Conservation (phyloP, 768 basidiomycete genomes). For the Cyathus striatus region DNA sequence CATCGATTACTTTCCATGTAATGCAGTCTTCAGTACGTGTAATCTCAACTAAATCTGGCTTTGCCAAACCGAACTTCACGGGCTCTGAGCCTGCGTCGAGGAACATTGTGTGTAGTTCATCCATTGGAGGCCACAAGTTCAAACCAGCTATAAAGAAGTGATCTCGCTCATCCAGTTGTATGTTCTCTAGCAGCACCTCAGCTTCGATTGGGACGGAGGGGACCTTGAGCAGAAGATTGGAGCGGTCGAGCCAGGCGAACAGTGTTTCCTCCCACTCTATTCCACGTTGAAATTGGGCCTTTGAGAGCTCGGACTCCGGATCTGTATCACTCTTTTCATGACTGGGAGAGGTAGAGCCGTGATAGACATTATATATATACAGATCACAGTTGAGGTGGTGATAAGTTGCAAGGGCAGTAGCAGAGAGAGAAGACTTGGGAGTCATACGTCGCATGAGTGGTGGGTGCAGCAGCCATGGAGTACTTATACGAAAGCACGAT, state of each 20-base stretch:
- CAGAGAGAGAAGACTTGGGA: slow-evolving; percentile 38
- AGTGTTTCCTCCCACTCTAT: slow-evolving; percentile 38
- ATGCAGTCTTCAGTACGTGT: slow-evolving; percentile 23
- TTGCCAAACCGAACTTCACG: slow-evolving; percentile 38
- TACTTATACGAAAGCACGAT: slow-evolving; percentile 3
- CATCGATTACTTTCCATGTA: slow-evolving; percentile 45
- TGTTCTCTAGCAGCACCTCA: slow-evolving; percentile 29
- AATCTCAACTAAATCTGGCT: slow-evolving; percentile 46
- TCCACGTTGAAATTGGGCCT: slow-evolving; percentile 38
- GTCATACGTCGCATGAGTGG: slow-evolving; percentile 19
- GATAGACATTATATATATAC: slow-evolving; percentile 39
- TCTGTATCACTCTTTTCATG: slow-evolving; percentile 1
- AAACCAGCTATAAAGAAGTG: slow-evolving; percentile 43
- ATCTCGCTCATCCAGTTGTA: slow-evolving; percentile 34
- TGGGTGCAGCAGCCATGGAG: slow-evolving; percentile 1
- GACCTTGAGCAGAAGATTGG: slow-evolving; percentile 34
- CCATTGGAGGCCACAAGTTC: slow-evolving; percentile 36
- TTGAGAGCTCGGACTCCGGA: slow-evolving; percentile 22
- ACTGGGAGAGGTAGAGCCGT: slow-evolving; percentile 11
- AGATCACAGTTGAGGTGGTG: slow-evolving; percentile 44
- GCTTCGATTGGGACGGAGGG: slow-evolving; percentile 29
- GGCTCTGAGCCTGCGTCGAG: slow-evolving; percentile 20
- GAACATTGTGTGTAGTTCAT: slow-evolving; percentile 26
- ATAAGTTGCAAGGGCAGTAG: slow-evolving; percentile 40
- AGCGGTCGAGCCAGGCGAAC: slow-evolving; percentile 35